These are phyloP conservation scores for Lactarius tabidus DNA, from an alignment of 768 basidiomycete genomes.

Conservation along the genomic window DNA sequence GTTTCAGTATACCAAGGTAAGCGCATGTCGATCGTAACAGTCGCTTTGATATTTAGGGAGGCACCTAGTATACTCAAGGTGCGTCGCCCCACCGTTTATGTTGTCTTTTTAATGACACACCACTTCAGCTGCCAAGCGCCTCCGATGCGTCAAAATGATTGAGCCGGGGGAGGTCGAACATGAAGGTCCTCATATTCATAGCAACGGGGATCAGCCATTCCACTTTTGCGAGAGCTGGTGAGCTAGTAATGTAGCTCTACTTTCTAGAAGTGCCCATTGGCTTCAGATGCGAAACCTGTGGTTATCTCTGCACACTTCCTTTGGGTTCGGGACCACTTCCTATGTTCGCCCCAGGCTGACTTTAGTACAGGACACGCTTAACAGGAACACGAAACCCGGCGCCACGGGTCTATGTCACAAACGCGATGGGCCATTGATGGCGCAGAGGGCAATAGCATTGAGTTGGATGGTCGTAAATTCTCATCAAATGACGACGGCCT, in stretches of 20 bases:
- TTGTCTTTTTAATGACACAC: not conserved
- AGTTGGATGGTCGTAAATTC: conserved; percentile 54
- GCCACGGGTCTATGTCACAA: conserved; percentile 58
- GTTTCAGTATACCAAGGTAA: conserved; percentile 61
- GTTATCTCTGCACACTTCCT: conserved; percentile 55
- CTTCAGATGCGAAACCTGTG: conserved; percentile 48
- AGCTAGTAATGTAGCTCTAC: conserved; percentile 4
- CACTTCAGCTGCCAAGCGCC: conserved; percentile 43
- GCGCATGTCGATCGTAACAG: not conserved
- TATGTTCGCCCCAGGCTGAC: not conserved
- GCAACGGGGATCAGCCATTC: conserved; percentile 39
- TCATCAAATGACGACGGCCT: conserved; percentile 49
- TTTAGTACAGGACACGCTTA: conserved; percentile 47
- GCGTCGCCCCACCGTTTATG: not conserved
- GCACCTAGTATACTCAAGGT: conserved; percentile 50
- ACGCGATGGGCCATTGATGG: conserved; percentile 55
- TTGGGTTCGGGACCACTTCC: conserved; percentile 36
- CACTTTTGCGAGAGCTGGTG: conserved; percentile 53
- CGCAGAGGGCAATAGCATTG: conserved; percentile 45
- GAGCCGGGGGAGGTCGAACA: conserved; percentile 41
- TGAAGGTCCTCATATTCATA: conserved; percentile 46
- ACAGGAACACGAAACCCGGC: conserved; percentile 56
- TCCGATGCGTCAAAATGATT: conserved; percentile 46
- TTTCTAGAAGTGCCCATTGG: not conserved
- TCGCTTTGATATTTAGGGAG: not conserved